Base-by-base conservation (phyloP, 108 stramenopile species). In the Cylindrotheca fusiformis region DNA sequence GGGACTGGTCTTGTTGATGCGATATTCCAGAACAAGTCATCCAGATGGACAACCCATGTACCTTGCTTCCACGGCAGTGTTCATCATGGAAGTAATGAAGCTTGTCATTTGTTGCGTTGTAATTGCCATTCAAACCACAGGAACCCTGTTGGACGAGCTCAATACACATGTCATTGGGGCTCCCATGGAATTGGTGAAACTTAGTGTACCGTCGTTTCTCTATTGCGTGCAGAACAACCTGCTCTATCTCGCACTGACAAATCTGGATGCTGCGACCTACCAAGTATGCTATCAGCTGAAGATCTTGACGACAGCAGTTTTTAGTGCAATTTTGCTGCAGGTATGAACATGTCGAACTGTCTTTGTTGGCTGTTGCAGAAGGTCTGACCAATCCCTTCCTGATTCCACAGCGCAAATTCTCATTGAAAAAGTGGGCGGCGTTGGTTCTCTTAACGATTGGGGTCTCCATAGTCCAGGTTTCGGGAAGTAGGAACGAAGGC, bases 191-290 rank as follows among this genome's bases (percentile, higher is more conserved):
- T 66, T 97, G 58, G 32, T 90, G 46, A 97, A 95, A 63, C 87
- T 99, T 4, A 88, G 86, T 61, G 87, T 99, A n/a, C 99, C 97
- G 18, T 95, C 95, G 30, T 74, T 98, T 20, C 73, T 99, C 48
- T 99, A 99, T 74, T 90, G 84, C 0, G 62, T 98, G 4, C 99
- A 99, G 74, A 99, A 99, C 88, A 98, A 97, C 82, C 83, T 99
- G 6, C 82, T 99, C 5, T 98, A 97, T 64, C 57, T 93, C 49
- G 97, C 99, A 1, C 75, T 98, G 62, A 86, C 87, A 10, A 95
- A 99, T 66, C 77, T 99, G 32, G 97, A 98, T 63, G 96, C 97
- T 0, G 94, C 97, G 0, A 97, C 91, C 12, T 98, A 97, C 77
- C 97, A 98, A 85, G 96, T 99, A 3, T 90, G 89, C 59, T 98